These are phyloP conservation scores for Ceratobasidium sp. DNA, from an alignment of 1,284 basidiomycete species.

Conservation along the genomic window DNA sequence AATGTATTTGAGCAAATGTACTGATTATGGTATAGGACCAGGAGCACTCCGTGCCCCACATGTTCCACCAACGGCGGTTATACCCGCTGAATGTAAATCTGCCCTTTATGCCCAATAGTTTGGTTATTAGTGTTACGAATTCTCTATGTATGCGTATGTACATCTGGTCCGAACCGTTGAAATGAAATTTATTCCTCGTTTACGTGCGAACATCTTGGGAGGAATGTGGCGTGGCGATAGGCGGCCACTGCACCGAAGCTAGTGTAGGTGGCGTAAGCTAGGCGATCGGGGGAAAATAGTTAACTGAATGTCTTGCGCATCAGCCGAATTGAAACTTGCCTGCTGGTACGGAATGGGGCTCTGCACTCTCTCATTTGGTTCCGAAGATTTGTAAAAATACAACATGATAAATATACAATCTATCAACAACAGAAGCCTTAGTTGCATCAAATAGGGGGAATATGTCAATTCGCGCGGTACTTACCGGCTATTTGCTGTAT, in stretches of 20 bases:
- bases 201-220: conserved; percentile 12
- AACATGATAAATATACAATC: conserved; percentile 39
- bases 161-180: neutral
- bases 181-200: conserved; percentile 13
- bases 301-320: neutral
- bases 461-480: neutral
- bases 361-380: conserved; percentile 36
- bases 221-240: conserved; percentile 9
- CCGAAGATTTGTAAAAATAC: conserved; percentile 35
- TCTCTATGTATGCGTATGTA: conserved; percentile 20
- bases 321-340: conserved; percentile 3
- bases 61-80: conserved; percentile 11
- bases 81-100: neutral
- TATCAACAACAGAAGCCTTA: neutral
- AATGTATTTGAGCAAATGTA: neutral
- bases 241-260: conserved; percentile 37
- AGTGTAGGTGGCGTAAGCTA: conserved; percentile 33
- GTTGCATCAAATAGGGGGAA: neutral
- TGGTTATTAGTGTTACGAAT: conserved; percentile 7
- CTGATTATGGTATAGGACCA: conserved; percentile 17
- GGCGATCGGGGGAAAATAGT: neutral
- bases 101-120: neutral
- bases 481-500: conserved; percentile 39
- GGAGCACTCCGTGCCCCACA: conserved; percentile 3
- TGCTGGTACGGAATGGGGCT: conserved; percentile 38